A percentile compares a stretch with the other conserved stretches of the same genome.
Conservation (phyloP, 768 basidiomycete genomes). For the Strobilomyces confusus region DNA sequence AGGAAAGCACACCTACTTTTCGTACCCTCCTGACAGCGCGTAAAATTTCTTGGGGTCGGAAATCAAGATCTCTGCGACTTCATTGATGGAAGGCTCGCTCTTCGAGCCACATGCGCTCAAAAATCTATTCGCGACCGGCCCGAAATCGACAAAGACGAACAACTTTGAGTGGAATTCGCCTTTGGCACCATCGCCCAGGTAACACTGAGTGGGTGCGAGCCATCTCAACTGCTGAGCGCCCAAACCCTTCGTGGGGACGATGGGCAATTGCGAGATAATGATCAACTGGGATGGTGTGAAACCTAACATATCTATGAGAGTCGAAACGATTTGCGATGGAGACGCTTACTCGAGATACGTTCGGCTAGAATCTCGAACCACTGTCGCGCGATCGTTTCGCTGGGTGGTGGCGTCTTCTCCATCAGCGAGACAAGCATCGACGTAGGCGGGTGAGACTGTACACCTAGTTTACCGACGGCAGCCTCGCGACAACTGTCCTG, state of each 20-base stretch:
- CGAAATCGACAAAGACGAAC: constrained; percentile 89
- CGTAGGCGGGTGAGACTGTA: constrained; percentile 67
- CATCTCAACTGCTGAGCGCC: constrained; percentile 36
- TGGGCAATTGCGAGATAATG: constrained; percentile 50
- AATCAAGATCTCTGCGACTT: constrained; percentile 68
- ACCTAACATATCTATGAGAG: constrained; percentile 35
- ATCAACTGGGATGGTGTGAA: constrained; percentile 56
- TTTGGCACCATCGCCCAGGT: constrained; percentile 50
- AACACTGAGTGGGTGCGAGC: constrained; percentile 65
- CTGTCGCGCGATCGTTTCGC: constrained; percentile 48
- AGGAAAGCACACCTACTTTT: constrained; percentile 45
- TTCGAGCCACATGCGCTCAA: constrained; percentile 84
- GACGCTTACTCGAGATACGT: constrained; percentile 51
- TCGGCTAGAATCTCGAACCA: constrained; percentile 70
- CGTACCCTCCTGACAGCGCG: constrained; percentile 61
- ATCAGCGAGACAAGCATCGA: constrained; percentile 56
- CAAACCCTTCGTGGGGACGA: constrained; percentile 59
- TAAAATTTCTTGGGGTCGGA: constrained; percentile 70
- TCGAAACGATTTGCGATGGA: neutral
- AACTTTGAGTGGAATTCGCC: constrained; percentile 72
- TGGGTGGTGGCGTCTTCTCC: constrained; percentile 53
- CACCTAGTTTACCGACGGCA: constrained; percentile 57
- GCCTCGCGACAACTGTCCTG: constrained; percentile 50
- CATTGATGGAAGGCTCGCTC: constrained; percentile 81
- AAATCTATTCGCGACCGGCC: constrained; percentile 75